These are phyloP conservation scores for Betula pendula DNA, from an alignment of 306 rosid species.

Conservation along the genomic window DNA sequence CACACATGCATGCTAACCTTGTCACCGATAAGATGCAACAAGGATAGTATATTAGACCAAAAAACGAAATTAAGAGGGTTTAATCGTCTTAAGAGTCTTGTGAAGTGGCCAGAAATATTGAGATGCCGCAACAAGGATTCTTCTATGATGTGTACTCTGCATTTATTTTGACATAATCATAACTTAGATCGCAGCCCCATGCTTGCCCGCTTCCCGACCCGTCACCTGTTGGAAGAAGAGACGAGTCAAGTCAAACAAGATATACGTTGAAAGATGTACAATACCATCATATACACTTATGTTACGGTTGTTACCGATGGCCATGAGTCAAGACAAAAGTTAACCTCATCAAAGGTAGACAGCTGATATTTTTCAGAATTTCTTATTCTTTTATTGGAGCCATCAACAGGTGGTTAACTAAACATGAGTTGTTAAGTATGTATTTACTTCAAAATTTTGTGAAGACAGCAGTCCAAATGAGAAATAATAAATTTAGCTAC, in stretches of 20 bases:
- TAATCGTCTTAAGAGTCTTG: not conserved
- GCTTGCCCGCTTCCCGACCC: slow-evolving; percentile 82
- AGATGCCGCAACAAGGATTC: not conserved
- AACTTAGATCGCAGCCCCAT: slow-evolving; percentile 93
- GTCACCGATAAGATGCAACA: not conserved
- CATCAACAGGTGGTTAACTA: not conserved
- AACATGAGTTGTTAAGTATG: not conserved
- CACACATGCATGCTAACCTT: not conserved
- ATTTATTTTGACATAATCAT: slow-evolving; percentile 84
- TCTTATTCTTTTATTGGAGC: not conserved
- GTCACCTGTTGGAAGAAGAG: slow-evolving; percentile 53
- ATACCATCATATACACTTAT: not conserved
- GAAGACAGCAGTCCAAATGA: not conserved
- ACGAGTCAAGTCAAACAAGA: not conserved
- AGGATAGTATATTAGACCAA: not conserved
- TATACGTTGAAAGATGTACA: not conserved
- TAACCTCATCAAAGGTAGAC: not conserved
- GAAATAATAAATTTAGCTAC: not conserved
- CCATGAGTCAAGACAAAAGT: not conserved
- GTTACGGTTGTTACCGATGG: not conserved
- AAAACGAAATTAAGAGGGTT: not conserved
- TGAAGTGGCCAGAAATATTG: not conserved
- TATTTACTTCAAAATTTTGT: not conserved
- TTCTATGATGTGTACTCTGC: slow-evolving; percentile 82
- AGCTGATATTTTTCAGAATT: not conserved